Base-by-base conservation (phyloP, 2,329 filamentous ascomycete genomes). In the Neurospora crassa region DNA sequence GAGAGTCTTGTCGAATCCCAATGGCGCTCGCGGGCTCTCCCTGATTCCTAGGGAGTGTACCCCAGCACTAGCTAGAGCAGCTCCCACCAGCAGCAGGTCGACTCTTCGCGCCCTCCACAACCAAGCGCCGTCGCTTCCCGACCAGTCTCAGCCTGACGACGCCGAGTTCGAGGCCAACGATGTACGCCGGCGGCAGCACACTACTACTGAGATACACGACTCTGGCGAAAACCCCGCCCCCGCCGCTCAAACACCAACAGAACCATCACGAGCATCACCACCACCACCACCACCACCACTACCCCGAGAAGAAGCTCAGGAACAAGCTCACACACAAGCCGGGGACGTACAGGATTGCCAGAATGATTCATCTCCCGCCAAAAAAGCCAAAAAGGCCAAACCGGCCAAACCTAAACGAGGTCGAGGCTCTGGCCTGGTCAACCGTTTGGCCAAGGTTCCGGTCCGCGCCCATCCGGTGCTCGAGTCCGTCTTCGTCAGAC, bases 1-100 rank as follows among this genome's bases (percentile, higher is more conserved):
- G 82, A 81, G 82, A 79, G 79, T 79, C 77, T 79, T 79, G 78
- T 77, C 78, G 74, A 80, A 77, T 74, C 77, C 75, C 75, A 76
- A 76, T 74, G 76, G 76, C 75, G 59, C 70, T 68, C 70, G 69
- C 70, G 69, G 74, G 73, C 71, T 76, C 73, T 75, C 74, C 71
- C 72, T 75, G 74, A 74, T 77, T 76, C 75, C 74, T 74, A 73
- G 74, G 73, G 75, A 72, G 71, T 67, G 67, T 71, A 18, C 53
- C 53, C 67, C 43, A 43, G 34, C 53, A 34, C 67, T 67, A 41
- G 67, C 47, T 41, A 67, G 67, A 68, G 67, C 47, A 34, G 53
- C 67, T 68, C 69, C 70, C 69, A 41, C 40, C 59, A 20, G 10
- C 40, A 20, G 14, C 40, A 53, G 40, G 3, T 67, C 18, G 29